Base-by-base conservation (phyloP, 805 yeast species). In the Hemisphaericaspora nanyangensis region DNA sequence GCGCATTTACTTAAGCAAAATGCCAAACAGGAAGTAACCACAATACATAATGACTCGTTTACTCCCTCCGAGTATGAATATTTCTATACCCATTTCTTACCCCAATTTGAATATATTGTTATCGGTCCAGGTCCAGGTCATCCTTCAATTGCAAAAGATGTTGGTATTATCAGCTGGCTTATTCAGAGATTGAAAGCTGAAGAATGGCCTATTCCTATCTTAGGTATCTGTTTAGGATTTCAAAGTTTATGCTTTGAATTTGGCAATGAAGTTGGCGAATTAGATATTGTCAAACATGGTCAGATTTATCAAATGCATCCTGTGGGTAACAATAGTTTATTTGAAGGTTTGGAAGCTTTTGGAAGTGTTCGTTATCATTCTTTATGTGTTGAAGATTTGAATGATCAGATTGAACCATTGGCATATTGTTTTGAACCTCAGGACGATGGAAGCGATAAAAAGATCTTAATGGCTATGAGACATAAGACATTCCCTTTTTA, bases 121-220 rank as follows among this genome's bases (percentile, higher is more conserved):
- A 72, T 93, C 7, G 99, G 99, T 0, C 99, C 99, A 0, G 99
- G 99, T 0, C 99, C 99, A 0, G 99, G 99, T 0, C 79, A 85
- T 49, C 99, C 99, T 0, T 59, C 63, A 1, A 66, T 49, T 52
- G 72, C 4, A 27, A 48, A 54, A 1, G 97, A 90, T 51, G 77
- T 83, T 20, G 96, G 96, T 0, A 72, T 88, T 8, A 77, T 90
- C 12, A 76, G 80, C 43, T 90, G 47, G 83, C 76, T 74, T 41
- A 61, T 45, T 18, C 50, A 62, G 24, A 51, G 55, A 5, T 55
- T 48, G 31, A 43, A 47, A 4, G 11, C 13, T 13, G 36, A 17
- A 13, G 27, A 40, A 25, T 35, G 36, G 7, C 47, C 54, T 3
- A 52, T 67, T 1, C 98, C 98, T 0, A 74, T 89, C 0, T 61